Percentiles rank a stretch among this genome's conserved stretches.
These are phyloP conservation scores for Lasiodiplodia citricola DNA, from an alignment of 2,329 filamentous ascomycete species.

Conservation along the genomic window DNA sequence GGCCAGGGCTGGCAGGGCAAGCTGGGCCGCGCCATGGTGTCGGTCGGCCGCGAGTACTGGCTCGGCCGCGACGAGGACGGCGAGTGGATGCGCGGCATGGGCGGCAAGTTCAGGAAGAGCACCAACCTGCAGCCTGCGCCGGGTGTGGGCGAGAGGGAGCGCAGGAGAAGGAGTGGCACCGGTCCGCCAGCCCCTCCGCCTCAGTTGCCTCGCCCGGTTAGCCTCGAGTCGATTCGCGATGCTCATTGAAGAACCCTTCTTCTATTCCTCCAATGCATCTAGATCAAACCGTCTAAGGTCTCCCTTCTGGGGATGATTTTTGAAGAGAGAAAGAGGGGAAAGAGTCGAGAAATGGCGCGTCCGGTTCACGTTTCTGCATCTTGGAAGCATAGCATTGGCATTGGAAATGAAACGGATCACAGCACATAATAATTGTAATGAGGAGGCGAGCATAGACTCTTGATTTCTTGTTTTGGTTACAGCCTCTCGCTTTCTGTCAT, in stretches of 20 bases:
- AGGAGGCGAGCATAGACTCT: neutral
- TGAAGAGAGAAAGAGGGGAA: neutral
- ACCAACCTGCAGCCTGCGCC: slow-evolving; percentile 45
- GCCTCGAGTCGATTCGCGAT: slow-evolving; percentile 10
- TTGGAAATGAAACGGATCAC: neutral
- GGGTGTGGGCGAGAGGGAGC: slow-evolving; percentile 61
- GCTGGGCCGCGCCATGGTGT: slow-evolving; percentile 79
- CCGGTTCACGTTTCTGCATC: neutral
- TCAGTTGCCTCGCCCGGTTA: slow-evolving; percentile 10
- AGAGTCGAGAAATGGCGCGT: neutral
- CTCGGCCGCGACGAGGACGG: slow-evolving; percentile 69
- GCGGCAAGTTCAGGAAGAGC: slow-evolving; percentile 63
- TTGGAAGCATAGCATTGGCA: slow-evolving; percentile 15
- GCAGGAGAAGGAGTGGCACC: slow-evolving; percentile 66
- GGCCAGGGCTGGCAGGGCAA: slow-evolving; percentile 80
- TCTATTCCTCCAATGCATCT: neutral
- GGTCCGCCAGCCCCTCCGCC: slow-evolving; percentile 54
- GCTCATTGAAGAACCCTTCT: neutral
- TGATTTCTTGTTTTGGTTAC: slow-evolving; percentile 4
- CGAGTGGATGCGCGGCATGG: slow-evolving; percentile 70
- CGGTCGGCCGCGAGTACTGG: slow-evolving; percentile 79
- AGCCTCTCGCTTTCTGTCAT: neutral
- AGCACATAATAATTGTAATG: slow-evolving; percentile 13
- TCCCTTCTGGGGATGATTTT: neutral
- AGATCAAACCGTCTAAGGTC: neutral